phyloP scores from a whole-genome alignment of 2,329 filamentous ascomycete species.

The Aphanoascus verrucosus region DNA sequence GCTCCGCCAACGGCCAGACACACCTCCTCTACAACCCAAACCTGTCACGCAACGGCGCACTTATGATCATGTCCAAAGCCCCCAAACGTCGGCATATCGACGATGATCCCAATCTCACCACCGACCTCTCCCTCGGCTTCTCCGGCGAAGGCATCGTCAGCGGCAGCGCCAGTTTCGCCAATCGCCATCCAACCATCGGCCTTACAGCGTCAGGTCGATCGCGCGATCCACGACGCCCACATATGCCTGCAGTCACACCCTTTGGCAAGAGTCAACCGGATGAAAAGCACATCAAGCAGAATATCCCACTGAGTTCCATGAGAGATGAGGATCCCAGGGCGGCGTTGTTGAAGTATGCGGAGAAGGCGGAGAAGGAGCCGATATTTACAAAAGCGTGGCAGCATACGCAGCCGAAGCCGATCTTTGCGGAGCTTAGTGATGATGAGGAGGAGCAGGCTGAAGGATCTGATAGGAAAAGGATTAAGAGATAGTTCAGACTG shows the following conservation, averaged over 20 bases:
- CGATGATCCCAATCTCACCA: constrained; percentile 78
- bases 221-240: constrained; percentile 71
- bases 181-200: constrained; percentile 58
- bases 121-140: constrained; percentile 68
- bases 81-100: constrained; percentile 94
- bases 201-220: constrained; percentile 67
- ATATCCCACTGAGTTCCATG: constrained; percentile 84
- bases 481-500: constrained; percentile 24
- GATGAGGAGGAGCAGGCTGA: constrained; percentile 50
- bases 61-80: constrained; percentile 81
- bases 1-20: constrained; percentile 80
- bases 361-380: constrained; percentile 83
- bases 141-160: constrained; percentile 73
- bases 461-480: constrained; percentile 53
- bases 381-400: constrained; percentile 92
- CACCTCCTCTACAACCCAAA: constrained; percentile 83
- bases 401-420: constrained; percentile 78
- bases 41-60: constrained; percentile 70
- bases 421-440: constrained; percentile 83
- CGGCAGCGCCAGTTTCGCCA: constrained; percentile 48
- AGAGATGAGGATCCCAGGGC: constrained; percentile 92
- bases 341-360: constrained; percentile 87
- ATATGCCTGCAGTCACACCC: constrained; percentile 72
- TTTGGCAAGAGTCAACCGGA: constrained; percentile 87
- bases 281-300: constrained; percentile 75